phyloP scores from a whole-genome alignment of 2,329 filamentous ascomycete species.

The Cladorrhinum sp. region DNA sequence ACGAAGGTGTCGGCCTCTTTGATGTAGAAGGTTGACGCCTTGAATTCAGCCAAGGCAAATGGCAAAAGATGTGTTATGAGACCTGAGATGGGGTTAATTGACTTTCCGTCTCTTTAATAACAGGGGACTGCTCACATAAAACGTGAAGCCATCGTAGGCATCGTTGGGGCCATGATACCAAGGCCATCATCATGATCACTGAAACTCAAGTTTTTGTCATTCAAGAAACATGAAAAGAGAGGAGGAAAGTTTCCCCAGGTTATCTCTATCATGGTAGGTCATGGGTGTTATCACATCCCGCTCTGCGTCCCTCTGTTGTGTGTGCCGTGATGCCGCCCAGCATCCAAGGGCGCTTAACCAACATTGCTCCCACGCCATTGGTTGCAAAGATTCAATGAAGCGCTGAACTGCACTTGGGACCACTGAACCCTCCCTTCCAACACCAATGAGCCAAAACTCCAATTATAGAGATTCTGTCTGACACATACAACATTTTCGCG shows the following conservation, averaged over 20 bases:
- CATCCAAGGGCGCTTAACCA: neutral
- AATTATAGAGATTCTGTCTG: too few species aligned
- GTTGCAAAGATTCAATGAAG: neutral
- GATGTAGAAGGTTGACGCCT: constrained; percentile 24
- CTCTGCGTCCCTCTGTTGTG: neutral
- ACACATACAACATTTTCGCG: too few species aligned
- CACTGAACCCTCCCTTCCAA: too few species aligned
- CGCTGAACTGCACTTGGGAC: neutral
- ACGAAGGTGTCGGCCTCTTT: constrained; percentile 26
- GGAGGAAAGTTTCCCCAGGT: neutral
- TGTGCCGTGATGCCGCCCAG: neutral
- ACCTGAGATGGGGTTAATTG: neutral
- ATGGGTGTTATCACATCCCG: neutral
- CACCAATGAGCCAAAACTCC: too few species aligned
- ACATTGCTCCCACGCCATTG: neutral
- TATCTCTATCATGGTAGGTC: neutral
- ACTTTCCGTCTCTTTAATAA: too few species aligned
- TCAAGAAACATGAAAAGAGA: neutral
- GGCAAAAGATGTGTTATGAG: constrained; percentile 5
- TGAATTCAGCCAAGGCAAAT: constrained; percentile 9
- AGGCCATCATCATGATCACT: neutral
- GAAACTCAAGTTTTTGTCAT: neutral
- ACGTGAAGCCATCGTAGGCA: neutral
- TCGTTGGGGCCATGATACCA: neutral
- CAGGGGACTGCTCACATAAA: neutral